These are phyloP conservation scores for Westerdykella ornata DNA, from an alignment of 2,329 filamentous ascomycete species.

Conservation along the genomic window DNA sequence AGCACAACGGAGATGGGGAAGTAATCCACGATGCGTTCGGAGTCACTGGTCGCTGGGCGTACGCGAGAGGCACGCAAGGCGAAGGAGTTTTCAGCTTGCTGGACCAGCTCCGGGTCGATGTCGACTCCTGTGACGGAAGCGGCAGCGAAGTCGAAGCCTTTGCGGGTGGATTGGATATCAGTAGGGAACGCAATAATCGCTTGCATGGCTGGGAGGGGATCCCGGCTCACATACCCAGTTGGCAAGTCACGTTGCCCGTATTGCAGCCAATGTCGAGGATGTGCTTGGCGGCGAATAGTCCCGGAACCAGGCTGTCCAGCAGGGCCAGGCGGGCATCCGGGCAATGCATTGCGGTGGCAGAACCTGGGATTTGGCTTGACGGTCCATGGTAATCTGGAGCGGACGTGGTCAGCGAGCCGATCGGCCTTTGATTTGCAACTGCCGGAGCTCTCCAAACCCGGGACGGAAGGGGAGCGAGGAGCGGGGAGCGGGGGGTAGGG, in stretches of 20 bases:
- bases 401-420: conserved; percentile 11
- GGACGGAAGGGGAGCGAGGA: conserved; percentile 2
- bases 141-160: conserved; percentile 35
- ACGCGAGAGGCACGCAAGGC: conserved; percentile 34
- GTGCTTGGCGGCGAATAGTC: conserved; percentile 29
- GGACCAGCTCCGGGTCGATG: conserved; percentile 34
- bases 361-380: conserved; percentile 28
- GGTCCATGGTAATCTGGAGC: conserved; percentile 34
- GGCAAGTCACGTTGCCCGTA: conserved; percentile 33
- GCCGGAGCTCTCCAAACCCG: not conserved
- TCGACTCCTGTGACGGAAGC: conserved; percentile 36
- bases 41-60: conserved; percentile 16
- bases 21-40: conserved; percentile 23
- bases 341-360: conserved; percentile 30
- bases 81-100: conserved; percentile 32
- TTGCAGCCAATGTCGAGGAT: conserved; percentile 39
- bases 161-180: conserved; percentile 24
- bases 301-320: conserved; percentile 28
- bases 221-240: conserved; percentile 27
- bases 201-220: conserved; percentile 20
- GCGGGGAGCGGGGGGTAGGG: conserved; percentile 8
- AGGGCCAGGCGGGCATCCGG: conserved; percentile 33
- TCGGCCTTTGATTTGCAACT: no score
- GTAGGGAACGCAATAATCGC: conserved; percentile 24
- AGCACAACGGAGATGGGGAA: conserved; percentile 35